These are phyloP conservation scores for Phaeophleospora eucalypticola DNA, from an alignment of 2,329 filamentous ascomycete genomes.

Conservation along the genomic window DNA sequence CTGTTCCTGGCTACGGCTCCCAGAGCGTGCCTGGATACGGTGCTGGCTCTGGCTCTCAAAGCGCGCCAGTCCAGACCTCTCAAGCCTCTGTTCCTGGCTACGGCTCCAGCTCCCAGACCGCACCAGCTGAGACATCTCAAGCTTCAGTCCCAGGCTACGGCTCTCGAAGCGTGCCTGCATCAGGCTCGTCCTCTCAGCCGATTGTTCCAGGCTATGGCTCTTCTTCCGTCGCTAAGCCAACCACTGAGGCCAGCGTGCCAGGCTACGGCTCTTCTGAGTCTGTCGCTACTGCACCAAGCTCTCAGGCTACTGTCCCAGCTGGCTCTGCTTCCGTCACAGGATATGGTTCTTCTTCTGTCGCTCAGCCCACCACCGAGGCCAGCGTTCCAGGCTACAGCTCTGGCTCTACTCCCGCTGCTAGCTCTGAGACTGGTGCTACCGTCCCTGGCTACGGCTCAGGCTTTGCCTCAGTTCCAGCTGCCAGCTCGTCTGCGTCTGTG, in stretches of 20 bases:
- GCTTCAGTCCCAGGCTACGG: neutral
- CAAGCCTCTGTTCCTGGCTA: neutral
- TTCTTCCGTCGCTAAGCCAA: neutral
- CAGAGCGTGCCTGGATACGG: constrained; percentile 4
- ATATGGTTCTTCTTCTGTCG: too few species aligned
- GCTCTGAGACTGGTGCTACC: neutral
- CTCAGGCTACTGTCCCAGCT: neutral
- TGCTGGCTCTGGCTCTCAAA: neutral
- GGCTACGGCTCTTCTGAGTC: constrained; percentile 2
- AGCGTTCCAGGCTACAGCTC: neutral
- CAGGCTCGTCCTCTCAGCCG: neutral
- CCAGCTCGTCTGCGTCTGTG: too few species aligned
- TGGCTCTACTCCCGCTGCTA: constrained; percentile 4
- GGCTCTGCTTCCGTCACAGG: neutral
- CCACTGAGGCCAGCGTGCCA: neutral
- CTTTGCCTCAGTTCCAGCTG: neutral
- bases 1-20: neutral
- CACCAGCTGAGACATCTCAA: neutral
- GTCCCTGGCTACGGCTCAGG: neutral
- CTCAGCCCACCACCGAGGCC: too few species aligned
- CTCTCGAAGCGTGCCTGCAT: neutral
- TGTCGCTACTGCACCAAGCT: constrained; percentile 1
- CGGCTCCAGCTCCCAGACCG: neutral
- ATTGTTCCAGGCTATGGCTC: neutral
- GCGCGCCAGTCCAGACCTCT: neutral